Conservation (phyloP, 139 green algal genomes). For the Micractinium sp. region DNA sequence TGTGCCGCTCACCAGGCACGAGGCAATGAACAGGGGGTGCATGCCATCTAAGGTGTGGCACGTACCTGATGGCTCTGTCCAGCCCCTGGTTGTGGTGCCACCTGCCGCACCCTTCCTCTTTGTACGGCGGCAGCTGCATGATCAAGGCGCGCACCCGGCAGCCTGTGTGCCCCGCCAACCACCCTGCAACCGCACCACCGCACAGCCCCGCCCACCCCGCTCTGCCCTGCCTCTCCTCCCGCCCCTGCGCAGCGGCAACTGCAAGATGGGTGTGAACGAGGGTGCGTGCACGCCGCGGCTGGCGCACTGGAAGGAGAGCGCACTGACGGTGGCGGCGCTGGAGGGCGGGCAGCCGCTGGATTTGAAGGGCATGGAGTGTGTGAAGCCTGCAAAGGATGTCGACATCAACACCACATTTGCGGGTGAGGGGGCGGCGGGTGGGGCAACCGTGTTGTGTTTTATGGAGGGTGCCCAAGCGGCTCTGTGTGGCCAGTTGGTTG, state of each 20-base stretch:
- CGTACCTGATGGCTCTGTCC: no score
- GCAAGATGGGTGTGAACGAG: constrained; percentile 27
- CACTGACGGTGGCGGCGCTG: constrained; percentile 11
- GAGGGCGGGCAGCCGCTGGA: background rate
- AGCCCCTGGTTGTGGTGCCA: no score
- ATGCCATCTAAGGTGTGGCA: no score
- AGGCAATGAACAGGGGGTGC: no score
- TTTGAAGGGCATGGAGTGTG: constrained; percentile 32
- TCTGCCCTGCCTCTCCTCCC: background rate
- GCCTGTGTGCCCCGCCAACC: background rate
- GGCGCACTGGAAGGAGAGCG: constrained; percentile 35
- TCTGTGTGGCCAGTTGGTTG: background rate
- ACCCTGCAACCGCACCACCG: no score
- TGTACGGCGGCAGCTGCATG: background rate
- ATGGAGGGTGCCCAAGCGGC: background rate
- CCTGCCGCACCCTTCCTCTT: no score
- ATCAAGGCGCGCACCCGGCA: no score
- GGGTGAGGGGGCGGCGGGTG: background rate
- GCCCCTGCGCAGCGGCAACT: constrained; percentile 29
- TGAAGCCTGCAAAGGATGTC: background rate
- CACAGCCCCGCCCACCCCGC: background rate
- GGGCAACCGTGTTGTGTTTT: background rate
- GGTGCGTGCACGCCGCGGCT: constrained; percentile 27
- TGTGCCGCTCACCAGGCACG: no score
- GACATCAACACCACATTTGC: constrained; percentile 23